Conservation (phyloP, 208 protist genomes). For the Jaenimonas drosophilae region DNA sequence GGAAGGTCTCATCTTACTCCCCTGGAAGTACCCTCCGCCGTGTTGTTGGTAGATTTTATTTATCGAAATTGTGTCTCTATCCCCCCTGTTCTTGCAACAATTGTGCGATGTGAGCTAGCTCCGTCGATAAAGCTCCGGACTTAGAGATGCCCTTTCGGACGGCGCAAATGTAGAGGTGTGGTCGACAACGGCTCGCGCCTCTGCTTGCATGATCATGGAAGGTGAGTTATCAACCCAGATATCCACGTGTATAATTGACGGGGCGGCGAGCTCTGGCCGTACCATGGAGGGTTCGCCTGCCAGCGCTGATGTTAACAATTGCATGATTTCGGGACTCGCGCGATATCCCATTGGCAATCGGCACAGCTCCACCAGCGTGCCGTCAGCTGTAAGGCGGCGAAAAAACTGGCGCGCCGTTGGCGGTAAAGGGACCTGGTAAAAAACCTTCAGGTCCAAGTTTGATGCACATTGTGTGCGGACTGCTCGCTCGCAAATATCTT, state of each 20-base stretch:
- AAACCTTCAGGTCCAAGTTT: neutral
- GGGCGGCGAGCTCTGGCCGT: neutral
- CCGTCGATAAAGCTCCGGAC: neutral
- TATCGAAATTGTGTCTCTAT: neutral
- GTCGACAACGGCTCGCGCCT: neutral
- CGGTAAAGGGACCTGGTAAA: neutral
- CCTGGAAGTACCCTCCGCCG: neutral
- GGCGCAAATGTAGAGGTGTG: neutral
- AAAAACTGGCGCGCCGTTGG: neutral
- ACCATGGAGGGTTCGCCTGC: neutral
- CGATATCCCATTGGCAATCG: neutral
- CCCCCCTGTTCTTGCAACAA: neutral
- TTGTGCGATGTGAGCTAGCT: neutral
- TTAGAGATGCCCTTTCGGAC: neutral
- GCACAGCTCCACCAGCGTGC: neutral
- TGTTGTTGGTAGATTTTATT: neutral
- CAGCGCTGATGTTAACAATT: neutral
- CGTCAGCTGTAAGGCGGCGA: neutral
- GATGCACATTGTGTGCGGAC: neutral
- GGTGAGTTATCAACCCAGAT: slow-evolving; percentile 1
- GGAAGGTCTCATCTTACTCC: too few species aligned
- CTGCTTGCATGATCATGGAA: neutral
- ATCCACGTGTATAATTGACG: neutral
- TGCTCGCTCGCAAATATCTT: neutral
- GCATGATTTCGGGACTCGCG: slow-evolving; percentile 1